Base-by-base conservation (phyloP, 164 flowering plant genomes). In the Liriodendron chinense region DNA sequence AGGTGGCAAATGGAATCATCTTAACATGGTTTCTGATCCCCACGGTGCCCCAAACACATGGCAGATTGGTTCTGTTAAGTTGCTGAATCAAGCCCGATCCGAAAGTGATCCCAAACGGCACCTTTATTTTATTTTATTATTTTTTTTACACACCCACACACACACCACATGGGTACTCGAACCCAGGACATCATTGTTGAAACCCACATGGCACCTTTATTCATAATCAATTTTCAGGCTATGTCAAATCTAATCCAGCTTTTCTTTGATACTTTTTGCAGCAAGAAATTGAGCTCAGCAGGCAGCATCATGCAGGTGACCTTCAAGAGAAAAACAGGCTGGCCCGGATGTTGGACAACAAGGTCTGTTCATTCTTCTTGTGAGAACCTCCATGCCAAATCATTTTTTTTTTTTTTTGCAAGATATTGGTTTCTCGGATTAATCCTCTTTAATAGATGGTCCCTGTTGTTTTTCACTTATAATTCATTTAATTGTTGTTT, bases 231-330 rank as follows among this genome's bases (percentile, higher is more conserved):
- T 65, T 65, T 65, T 25, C 22, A 65, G 68, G 47, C 47, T 1
- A 67, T 67, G 26, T 26, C 18, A 12, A 49, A 53, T 16, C 23
- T 61, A 47, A 68, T 43, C 69, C 47, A 68, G 7, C n/a, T 6
- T 23, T 22, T 18, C 24, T 26, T 9, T 73, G 28, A 25, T 77
- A 65, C 65, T 70, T 68, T 72, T 68, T 91, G 80, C 91, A 96
- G 99, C 88, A 61, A 81, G 98, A 93, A 80, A 76, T 89, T 83
- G 97, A 93, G 77, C 75, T 84, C 56, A 94, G 98, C 85, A 87
- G 87, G 78, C 88, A 85, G 77, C 88, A 90, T 22, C 97, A 96
- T 83, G 95, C 90, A 21, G 92, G 91, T 25, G 98, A 96, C 78
- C 83, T 94, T 48, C 89, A 79, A 78, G 94, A 92, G 85, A 96